These are phyloP conservation scores for Naematelia aurantialba DNA, from an alignment of 768 basidiomycete genomes.

Conservation along the genomic window DNA sequence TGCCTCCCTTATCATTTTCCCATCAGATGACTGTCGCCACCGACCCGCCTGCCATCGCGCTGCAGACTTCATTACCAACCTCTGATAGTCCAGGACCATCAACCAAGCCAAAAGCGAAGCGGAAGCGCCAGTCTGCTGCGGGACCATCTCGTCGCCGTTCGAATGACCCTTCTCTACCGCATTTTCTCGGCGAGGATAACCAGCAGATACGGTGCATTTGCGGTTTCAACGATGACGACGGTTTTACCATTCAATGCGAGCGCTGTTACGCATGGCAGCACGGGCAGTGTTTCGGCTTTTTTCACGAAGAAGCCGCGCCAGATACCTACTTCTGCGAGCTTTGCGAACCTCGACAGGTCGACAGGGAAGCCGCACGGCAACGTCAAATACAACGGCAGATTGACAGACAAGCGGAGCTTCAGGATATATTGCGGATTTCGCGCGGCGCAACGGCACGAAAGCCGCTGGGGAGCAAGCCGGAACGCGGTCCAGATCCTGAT, in stretches of 20 bases:
- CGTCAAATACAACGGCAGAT: constrained; percentile 10
- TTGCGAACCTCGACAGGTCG: constrained; percentile 55
- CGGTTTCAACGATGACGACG: constrained; percentile 69
- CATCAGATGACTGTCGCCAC: background rate
- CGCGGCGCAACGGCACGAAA: background rate
- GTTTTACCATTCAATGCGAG: constrained; percentile 82
- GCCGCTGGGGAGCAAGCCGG: constrained; percentile 2
- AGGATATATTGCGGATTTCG: background rate
- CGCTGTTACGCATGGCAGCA: constrained; percentile 78
- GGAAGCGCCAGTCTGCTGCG: constrained; percentile 15
- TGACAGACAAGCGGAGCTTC: constrained; percentile 12
- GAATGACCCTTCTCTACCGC: constrained; percentile 17
- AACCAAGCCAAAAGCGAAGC: constrained; percentile 24
- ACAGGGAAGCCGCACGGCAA: constrained; percentile 21
- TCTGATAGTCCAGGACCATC: background rate
- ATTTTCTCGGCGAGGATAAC: constrained; percentile 50
- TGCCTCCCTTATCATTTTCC: background rate
- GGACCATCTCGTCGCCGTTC: constrained; percentile 22
- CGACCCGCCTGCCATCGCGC: background rate
- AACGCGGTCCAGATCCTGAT: constrained; percentile 5
- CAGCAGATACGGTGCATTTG: constrained; percentile 63
- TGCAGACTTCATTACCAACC: background rate
- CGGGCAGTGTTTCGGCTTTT: constrained; percentile 61
- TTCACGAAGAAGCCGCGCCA: constrained; percentile 60
- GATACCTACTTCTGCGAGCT: constrained; percentile 59